These are phyloP conservation scores for Pseudogymnoascus sp. DNA, from an alignment of 2,329 filamentous ascomycete species.

Conservation along the genomic window DNA sequence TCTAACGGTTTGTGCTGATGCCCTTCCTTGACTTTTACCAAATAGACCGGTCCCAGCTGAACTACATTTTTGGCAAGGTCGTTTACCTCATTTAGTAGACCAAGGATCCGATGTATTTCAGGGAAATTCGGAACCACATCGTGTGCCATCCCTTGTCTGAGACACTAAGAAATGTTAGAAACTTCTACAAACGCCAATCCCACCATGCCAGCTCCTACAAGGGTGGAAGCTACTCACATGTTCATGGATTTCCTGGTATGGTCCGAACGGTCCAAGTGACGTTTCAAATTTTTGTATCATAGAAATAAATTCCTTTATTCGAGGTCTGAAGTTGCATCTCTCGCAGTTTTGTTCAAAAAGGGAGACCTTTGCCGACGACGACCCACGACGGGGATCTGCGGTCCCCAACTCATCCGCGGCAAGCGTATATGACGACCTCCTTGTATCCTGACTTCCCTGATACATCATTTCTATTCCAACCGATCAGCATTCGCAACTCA, in stretches of 20 bases:
- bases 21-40: background rate
- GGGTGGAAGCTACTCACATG: background rate
- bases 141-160: background rate
- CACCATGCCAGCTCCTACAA: background rate
- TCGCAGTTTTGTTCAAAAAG: slow-evolving; percentile 7
- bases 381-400: background rate
- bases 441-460: background rate
- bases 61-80: slow-evolving; percentile 25
- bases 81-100: slow-evolving; percentile 24
- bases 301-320: slow-evolving; percentile 1
- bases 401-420: background rate
- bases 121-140: background rate
- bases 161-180: slow-evolving; percentile 1
- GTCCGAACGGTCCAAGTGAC: background rate
- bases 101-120: slow-evolving; percentile 21
- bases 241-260: slow-evolving; percentile 1
- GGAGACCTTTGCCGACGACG: background rate
- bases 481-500: background rate
- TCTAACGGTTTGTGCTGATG: background rate
- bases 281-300: background rate
- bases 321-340: background rate
- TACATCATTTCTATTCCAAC: background rate
- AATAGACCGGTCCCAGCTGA: slow-evolving; percentile 17
- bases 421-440: slow-evolving; percentile 6
- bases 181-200: background rate